phyloP scores from a whole-genome alignment of 2,329 filamentous ascomycete genomes.

The Orbilia javanica region DNA sequence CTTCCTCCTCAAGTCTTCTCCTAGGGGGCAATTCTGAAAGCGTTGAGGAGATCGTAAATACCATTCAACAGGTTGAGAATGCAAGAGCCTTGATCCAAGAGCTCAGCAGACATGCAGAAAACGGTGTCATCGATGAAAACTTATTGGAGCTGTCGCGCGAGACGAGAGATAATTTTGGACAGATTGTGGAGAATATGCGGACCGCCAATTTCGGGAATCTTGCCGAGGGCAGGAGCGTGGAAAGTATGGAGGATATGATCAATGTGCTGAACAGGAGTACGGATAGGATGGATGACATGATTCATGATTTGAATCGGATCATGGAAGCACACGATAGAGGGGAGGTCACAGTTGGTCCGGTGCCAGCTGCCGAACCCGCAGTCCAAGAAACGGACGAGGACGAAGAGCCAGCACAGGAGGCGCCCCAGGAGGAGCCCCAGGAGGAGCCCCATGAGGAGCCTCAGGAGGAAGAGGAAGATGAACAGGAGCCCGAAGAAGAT shows the following conservation, averaged over 20 bases:
- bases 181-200: constrained; percentile 8
- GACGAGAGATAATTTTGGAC: constrained; percentile 21
- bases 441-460: background rate
- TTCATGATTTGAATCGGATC: constrained; percentile 45
- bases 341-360: background rate
- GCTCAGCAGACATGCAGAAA: constrained; percentile 28
- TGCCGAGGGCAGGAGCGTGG: background rate
- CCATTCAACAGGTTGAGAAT: constrained; percentile 40
- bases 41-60: constrained; percentile 25
- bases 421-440: background rate
- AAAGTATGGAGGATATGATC: constrained; percentile 25
- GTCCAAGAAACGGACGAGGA: constrained; percentile 7
- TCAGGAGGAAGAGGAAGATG: constrained; percentile 46
- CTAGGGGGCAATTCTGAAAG: background rate
- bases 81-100: constrained; percentile 40
- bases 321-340: constrained; percentile 30
- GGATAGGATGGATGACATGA: constrained; percentile 47
- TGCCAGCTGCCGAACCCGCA: background rate
- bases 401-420: background rate
- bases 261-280: constrained; percentile 18
- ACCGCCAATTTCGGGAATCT: background rate
- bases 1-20: background rate
- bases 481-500: constrained; percentile 43
- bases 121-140: background rate
- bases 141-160: constrained; percentile 17